These are phyloP conservation scores for Protomyces gravidus DNA, from an alignment of 1,139 yeast species.

Conservation along the genomic window DNA sequence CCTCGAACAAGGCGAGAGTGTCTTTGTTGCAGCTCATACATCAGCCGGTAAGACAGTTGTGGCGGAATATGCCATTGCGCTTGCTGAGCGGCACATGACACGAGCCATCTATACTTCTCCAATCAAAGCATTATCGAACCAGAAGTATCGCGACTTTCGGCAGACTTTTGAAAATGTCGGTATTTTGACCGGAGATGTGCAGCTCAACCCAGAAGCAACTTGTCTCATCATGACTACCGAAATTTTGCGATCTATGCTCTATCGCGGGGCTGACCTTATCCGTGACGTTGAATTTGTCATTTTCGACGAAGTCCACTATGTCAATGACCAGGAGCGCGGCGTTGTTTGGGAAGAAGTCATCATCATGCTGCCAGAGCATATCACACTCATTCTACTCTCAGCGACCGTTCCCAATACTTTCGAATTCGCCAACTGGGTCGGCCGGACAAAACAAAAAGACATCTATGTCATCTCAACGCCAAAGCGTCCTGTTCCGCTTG, in stretches of 20 bases:
- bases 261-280: slow-evolving; percentile 91
- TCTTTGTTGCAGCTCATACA: slow-evolving; percentile 96
- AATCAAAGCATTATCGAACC: slow-evolving; percentile 86
- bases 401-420: slow-evolving; percentile 97
- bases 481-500: slow-evolving; percentile 92
- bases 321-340: slow-evolving; percentile 92
- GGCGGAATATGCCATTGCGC: slow-evolving; percentile 91
- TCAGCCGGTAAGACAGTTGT: slow-evolving; percentile 93
- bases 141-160: slow-evolving; percentile 86
- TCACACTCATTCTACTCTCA: slow-evolving; percentile 77
- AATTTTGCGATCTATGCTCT: slow-evolving; percentile 88
- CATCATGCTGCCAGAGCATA: slow-evolving; percentile 93
- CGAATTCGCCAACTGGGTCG: slow-evolving; percentile 98
- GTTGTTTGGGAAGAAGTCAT: slow-evolving; percentile 99
- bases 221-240: slow-evolving; percentile 98
- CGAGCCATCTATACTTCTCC: slow-evolving; percentile 91
- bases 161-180: slow-evolving; percentile 90
- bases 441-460: slow-evolving; percentile 91
- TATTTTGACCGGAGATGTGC: slow-evolving; percentile 94
- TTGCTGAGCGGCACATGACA: slow-evolving; percentile 85
- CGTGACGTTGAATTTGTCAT: slow-evolving; percentile 96
- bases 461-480: slow-evolving; percentile 94
- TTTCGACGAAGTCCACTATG: slow-evolving; percentile 96
- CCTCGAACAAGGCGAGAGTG: slow-evolving; percentile 94
- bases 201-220: slow-evolving; percentile 93